Conservation (phyloP, 306 rosid genomes). For the Inga oerstediana region DNA sequence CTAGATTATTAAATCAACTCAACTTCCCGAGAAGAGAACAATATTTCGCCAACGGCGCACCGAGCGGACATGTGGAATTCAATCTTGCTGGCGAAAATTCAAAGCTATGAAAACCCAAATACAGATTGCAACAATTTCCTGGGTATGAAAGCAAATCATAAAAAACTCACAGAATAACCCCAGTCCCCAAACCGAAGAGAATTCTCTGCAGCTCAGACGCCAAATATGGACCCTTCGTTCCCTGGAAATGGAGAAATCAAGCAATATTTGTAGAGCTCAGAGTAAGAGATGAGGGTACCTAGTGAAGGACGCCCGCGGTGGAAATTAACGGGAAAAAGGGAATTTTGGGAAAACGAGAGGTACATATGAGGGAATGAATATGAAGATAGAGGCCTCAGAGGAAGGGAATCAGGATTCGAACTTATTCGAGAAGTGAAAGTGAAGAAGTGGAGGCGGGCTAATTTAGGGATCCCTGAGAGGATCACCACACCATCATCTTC, state of each 20-base stretch:
- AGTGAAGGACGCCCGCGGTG: constrained; percentile 27
- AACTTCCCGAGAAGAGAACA: constrained; percentile 10
- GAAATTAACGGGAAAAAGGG: constrained; percentile 20
- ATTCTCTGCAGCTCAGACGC: not conserved
- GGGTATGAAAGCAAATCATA: not conserved
- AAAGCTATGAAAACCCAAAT: not conserved
- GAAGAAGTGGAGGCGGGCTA: not conserved
- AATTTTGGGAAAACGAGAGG: constrained; percentile 32
- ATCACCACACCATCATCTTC: not conserved
- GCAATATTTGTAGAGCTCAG: constrained; percentile 4
- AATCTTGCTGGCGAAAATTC: constrained; percentile 27
- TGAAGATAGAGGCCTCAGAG: not conserved
- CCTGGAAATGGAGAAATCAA: not conserved
- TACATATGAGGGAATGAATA: not conserved
- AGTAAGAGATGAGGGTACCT: constrained; percentile 13
- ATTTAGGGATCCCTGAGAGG: not conserved
- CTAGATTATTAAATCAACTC: constrained; percentile 17
- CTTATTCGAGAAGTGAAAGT: constrained; percentile 23
- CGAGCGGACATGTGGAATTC: not conserved
- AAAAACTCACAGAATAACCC: not conserved
- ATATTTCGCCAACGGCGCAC: constrained; percentile 4
- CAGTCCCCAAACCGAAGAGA: constrained; percentile 11
- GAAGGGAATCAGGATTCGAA: constrained; percentile 7
- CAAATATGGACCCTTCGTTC: not conserved
- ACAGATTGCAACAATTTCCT: not conserved